A percentile compares a stretch with the other conserved stretches of the same genome.
These are phyloP conservation scores for Arthrobotrys musiformis DNA, from an alignment of 2,329 filamentous ascomycete species.

Conservation along the genomic window DNA sequence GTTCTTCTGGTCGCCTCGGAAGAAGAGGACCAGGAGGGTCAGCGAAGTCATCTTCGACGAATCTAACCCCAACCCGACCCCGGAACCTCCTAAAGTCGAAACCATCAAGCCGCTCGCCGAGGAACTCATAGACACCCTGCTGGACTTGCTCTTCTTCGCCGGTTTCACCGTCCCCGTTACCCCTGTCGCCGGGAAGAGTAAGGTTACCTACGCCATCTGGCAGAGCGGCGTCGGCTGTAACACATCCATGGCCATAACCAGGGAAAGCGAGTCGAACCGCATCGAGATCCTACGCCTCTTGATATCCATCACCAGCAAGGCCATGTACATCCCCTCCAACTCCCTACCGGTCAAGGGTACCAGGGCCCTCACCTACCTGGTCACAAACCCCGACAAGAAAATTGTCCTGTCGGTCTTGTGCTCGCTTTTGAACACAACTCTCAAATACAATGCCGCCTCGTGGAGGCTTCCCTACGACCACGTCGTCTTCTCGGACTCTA, in stretches of 20 bases:
- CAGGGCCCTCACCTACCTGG: slow-evolving; percentile 86
- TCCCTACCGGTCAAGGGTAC: slow-evolving; percentile 84
- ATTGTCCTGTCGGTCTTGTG: slow-evolving; percentile 82
- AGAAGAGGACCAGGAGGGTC: slow-evolving; percentile 72
- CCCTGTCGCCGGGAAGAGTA: slow-evolving; percentile 75
- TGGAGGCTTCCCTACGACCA: slow-evolving; percentile 96
- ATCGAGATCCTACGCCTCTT: slow-evolving; percentile 83
- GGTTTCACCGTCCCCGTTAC: slow-evolving; percentile 82
- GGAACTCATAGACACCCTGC: slow-evolving; percentile 87
- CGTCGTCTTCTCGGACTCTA: slow-evolving; percentile 88
- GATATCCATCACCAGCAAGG: slow-evolving; percentile 85
- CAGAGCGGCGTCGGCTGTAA: slow-evolving; percentile 97
- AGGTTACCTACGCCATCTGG: slow-evolving; percentile 95
- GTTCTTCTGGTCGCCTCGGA: slow-evolving; percentile 90
- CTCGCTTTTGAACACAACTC: slow-evolving; percentile 73
- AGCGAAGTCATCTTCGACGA: slow-evolving; percentile 83
- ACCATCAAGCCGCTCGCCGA: slow-evolving; percentile 88
- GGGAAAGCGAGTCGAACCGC: slow-evolving; percentile 91
- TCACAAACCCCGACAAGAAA: slow-evolving; percentile 66
- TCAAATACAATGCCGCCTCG: slow-evolving; percentile 93
- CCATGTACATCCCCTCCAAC: slow-evolving; percentile 89
- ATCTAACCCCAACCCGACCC: slow-evolving; percentile 66
- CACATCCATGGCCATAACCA: slow-evolving; percentile 84
- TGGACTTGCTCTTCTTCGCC: slow-evolving; percentile 90
- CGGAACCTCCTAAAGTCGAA: slow-evolving; percentile 64